Conservation (phyloP, 2,329 filamentous ascomycete genomes). For the Zymoseptoria passerinii region DNA sequence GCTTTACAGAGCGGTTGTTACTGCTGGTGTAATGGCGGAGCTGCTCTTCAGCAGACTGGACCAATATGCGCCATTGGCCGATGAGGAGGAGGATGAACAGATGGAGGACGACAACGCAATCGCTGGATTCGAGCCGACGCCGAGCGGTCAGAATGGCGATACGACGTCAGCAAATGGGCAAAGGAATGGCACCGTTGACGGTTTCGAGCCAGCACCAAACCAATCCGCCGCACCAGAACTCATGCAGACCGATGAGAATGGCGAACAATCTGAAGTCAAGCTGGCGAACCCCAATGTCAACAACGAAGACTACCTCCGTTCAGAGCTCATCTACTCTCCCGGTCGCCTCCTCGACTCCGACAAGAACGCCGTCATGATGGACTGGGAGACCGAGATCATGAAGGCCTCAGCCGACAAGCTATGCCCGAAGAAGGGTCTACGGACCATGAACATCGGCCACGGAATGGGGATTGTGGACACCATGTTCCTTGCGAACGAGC, state of each 20-base stretch:
- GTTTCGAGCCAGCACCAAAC: slow-evolving; percentile 28
- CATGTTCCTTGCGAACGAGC: slow-evolving; percentile 38
- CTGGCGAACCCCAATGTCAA: slow-evolving; percentile 33
- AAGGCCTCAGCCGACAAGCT: slow-evolving; percentile 37
- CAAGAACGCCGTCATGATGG: slow-evolving; percentile 47
- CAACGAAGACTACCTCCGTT: slow-evolving; percentile 42
- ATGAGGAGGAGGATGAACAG: slow-evolving; percentile 44
- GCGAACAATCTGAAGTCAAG: slow-evolving; percentile 18
- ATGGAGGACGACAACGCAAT: slow-evolving; percentile 36
- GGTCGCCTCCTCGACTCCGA: slow-evolving; percentile 42
- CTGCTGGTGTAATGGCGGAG: slow-evolving; percentile 85
- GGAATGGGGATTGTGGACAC: slow-evolving; percentile 46
- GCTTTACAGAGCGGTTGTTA: slow-evolving; percentile 75
- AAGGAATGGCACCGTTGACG: slow-evolving; percentile 18
- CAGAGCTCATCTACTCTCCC: slow-evolving; percentile 40
- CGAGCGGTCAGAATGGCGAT: slow-evolving; percentile 9
- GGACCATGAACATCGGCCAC: slow-evolving; percentile 44
- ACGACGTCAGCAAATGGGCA: slow-evolving; percentile 10
- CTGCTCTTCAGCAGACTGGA: slow-evolving; percentile 75
- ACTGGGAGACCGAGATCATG: slow-evolving; percentile 46
- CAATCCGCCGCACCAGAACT: slow-evolving; percentile 24
- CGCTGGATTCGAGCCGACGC: slow-evolving; percentile 28
- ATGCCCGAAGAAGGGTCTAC: slow-evolving; percentile 31
- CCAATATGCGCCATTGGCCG: slow-evolving; percentile 66
- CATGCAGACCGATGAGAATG: slow-evolving; percentile 21